Conservation (phyloP, 805 yeast species). For the Yarrowia yakushimensis region DNA sequence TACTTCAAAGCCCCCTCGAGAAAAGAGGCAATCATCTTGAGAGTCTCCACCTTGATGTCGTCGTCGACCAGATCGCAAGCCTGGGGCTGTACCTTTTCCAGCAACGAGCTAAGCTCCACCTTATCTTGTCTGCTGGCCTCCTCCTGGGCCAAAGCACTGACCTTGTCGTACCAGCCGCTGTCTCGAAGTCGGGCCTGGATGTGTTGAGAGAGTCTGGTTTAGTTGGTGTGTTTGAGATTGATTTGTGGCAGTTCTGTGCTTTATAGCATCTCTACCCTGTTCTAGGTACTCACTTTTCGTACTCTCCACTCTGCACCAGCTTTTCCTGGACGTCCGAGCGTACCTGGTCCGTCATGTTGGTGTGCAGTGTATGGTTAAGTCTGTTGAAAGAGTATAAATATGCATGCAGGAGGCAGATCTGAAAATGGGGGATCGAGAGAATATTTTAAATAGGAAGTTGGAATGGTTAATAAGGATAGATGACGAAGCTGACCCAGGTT, state of each 20-base stretch:
- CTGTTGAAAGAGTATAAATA: background rate
- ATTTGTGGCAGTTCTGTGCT: background rate
- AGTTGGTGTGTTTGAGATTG: background rate
- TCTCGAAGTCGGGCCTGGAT: slow-evolving; percentile 64
- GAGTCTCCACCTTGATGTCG: slow-evolving; percentile 55
- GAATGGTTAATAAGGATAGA: too few species aligned
- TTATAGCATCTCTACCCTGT: background rate
- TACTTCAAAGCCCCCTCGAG: slow-evolving; percentile 27
- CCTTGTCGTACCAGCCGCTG: slow-evolving; percentile 83
- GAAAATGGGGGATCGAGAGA: background rate
- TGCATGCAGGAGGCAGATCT: background rate
- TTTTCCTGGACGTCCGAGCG: slow-evolving; percentile 16
- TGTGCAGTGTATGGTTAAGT: slow-evolving; percentile 9
- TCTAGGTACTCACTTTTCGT: slow-evolving; percentile 49
- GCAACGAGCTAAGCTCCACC: background rate
- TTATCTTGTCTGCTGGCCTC: slow-evolving; percentile 23
- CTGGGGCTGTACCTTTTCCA: slow-evolving; percentile 12
- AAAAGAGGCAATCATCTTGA: slow-evolving; percentile 47
- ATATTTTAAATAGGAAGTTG: too few species aligned
- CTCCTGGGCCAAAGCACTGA: slow-evolving; percentile 53
- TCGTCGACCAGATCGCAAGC: slow-evolving; percentile 33
- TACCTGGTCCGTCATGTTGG: slow-evolving; percentile 24
- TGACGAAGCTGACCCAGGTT: too few species aligned
- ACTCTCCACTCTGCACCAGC: slow-evolving; percentile 73
- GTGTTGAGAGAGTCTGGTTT: slow-evolving; percentile 51